phyloP scores from a whole-genome alignment of 202 grass and related monocot species.

The Carex arenaria region DNA sequence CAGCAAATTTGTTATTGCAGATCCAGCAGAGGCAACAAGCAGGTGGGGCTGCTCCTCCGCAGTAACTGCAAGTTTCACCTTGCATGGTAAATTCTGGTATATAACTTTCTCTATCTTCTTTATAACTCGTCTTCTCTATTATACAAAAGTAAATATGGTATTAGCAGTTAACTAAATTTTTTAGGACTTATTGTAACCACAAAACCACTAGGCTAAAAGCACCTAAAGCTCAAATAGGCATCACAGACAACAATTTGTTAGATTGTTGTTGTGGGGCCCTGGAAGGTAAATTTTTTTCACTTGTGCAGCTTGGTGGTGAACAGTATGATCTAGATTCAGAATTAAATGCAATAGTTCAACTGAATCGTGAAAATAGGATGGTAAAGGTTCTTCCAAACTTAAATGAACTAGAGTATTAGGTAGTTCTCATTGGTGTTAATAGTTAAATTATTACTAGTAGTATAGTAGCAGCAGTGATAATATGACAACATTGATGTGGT shows the following conservation, averaged over 20 bases:
- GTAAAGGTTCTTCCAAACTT: background rate
- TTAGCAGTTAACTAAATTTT: background rate
- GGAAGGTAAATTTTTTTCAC: background rate
- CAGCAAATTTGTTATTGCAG: slow-evolving; percentile 64
- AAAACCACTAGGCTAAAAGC: background rate
- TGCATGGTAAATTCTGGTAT: slow-evolving; percentile 33
- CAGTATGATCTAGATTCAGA: background rate
- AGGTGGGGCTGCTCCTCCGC: background rate
- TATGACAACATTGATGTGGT: background rate
- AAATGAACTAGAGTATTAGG: background rate
- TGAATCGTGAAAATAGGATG: background rate
- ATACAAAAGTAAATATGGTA: background rate
- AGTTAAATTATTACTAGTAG: background rate
- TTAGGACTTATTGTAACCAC: background rate
- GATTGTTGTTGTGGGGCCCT: background rate
- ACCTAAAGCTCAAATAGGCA: background rate
- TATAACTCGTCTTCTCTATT: slow-evolving; percentile 21
- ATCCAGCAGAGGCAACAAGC: slow-evolving; percentile 40
- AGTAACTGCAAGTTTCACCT: slow-evolving; percentile 4
- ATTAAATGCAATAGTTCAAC: background rate
- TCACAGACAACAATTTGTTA: background rate
- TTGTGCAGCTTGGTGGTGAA: background rate
- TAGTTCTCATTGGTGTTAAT: background rate
- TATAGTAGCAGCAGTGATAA: background rate
- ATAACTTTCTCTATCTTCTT: slow-evolving; percentile 4